Evolutionary conservation across 495 filamentous ascomycete genomes (phyloP), one percentile per base, ranked within the genome.

Genomic region (Neurospora sp.): DNA sequence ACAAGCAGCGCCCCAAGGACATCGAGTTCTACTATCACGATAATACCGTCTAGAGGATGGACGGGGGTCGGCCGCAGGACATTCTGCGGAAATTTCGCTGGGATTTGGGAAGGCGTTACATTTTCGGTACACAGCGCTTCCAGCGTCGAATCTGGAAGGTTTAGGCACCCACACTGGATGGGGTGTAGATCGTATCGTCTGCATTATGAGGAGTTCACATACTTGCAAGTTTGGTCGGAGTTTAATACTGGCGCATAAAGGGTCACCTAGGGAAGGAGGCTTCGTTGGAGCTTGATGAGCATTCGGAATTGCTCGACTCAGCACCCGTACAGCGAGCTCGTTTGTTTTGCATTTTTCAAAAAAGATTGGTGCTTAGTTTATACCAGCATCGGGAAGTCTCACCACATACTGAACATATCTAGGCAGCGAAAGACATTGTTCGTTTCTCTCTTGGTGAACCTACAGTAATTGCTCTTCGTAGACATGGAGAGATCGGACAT

Each of bases 11-110:
- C 44, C 94, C 94, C 70, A 84, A 90, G 77, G 93, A 97, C 81
- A 94, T 97, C 75, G 89, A 91, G 71, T 97, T 97, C 78, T 89
- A 91, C 71, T 97, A 95, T 77, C 91, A 97, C 80, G 93, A 97
- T 79, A 92, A 93, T 78, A 90, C 88, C 69, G 93, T 97, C 70
- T 95, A 83, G 88, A 62, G 54, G 23, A 12, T 23, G 14, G 27
- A 3, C 12, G 14, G 23, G 14, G 23, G 12, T 9, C 1, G 5
- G 14, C 14, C 27, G 27, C 14, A 18, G 6, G 12, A 66, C 14
- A 66, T 31, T 4, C 12, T 37, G 3, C 27, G 54, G 31, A 66
- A 35, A 35, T 35, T 37, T 6, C 54, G 12, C 27, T 66, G 54
- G 27, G 14, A 66, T 16, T 9, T 66, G 12, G 27, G 27, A 66